Evolutionary conservation across 2,329 filamentous ascomycete species (phyloP), one percentile per base, ranked within the genome.

Genomic region (Penicillium sp.): DNA sequence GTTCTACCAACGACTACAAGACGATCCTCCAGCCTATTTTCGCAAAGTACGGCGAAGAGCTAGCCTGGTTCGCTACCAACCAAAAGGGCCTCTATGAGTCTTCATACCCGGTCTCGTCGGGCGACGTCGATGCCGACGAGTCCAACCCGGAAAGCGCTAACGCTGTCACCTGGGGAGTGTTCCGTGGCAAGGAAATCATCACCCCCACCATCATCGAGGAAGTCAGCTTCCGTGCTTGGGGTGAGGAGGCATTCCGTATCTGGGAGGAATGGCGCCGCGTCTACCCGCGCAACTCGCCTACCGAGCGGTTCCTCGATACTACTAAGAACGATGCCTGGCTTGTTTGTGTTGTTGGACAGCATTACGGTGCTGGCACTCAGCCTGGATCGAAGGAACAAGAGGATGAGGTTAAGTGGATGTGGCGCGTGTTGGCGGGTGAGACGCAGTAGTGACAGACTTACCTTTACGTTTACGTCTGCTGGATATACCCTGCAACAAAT

Each of bases 201-300:
- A 96, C 92, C 22, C 93, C 93, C 3, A 97, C 93, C 1, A 97
- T 97, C 69, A 96, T 97, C 67, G 93, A 97, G 72, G 90, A 92
- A 64, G 90, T 96, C 49, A 94, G 89, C 71, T 97, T 97, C 81
- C 83, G 86, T 59, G 91, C 92, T 7, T 99, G 94, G 94, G 84
- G 86, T 54, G 94, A 97, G 70, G 94, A 99, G 80, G 93, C 94
- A 1, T 99, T 94, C 77, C 89, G 88, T 29, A 96, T 97, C 68
- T 97, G 93, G 89, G 84, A 81, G 41, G 94, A 97, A 78, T 99
- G 94, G 94, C 87, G 89, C 57, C 83, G 89, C 63, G 89, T 97
- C 45, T 97, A 96, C 73, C 85, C 85, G n/a, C 82, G 86, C 46
- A 85, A 84, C 6, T 89, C 87, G 2, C 80, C 84, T 49, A 92